Conservation (phyloP, 2,329 filamentous ascomycete species). For the Fusarium proliferatum region DNA sequence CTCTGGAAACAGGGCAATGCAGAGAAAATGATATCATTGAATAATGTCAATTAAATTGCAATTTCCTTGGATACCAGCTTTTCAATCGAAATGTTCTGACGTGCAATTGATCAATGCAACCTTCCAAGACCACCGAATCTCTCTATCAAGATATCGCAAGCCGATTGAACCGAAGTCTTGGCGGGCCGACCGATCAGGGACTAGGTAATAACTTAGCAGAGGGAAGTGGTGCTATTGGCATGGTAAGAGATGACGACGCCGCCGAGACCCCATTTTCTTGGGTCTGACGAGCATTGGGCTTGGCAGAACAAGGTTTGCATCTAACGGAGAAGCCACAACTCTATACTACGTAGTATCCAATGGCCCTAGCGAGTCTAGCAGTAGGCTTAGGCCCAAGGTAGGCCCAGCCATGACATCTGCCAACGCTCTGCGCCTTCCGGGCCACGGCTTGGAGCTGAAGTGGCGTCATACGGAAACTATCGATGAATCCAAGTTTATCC, state of each 20-base stretch:
- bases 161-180: neutral
- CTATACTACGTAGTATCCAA: neutral
- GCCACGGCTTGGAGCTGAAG: neutral
- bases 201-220: neutral
- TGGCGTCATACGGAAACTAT: slow-evolving; percentile 21
- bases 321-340: slow-evolving; percentile 9
- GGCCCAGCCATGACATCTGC: slow-evolving; percentile 15
- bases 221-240: neutral
- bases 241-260: slow-evolving; percentile 10
- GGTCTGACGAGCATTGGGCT: slow-evolving; percentile 15
- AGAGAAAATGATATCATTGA: neutral
- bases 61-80: neutral
- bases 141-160: neutral
- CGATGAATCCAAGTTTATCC: neutral
- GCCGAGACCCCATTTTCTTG: slow-evolving; percentile 9
- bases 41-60: too few species aligned
- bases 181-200: neutral
- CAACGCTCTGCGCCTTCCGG: slow-evolving; percentile 4
- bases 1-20: neutral
- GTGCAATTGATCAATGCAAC: neutral
- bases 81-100: neutral
- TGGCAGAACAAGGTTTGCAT: slow-evolving; percentile 18
- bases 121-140: neutral
- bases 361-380: neutral
- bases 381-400: neutral